Conservation (phyloP, 2,329 filamentous ascomycete species). For the Ceratocystis cacaofunesta region DNA sequence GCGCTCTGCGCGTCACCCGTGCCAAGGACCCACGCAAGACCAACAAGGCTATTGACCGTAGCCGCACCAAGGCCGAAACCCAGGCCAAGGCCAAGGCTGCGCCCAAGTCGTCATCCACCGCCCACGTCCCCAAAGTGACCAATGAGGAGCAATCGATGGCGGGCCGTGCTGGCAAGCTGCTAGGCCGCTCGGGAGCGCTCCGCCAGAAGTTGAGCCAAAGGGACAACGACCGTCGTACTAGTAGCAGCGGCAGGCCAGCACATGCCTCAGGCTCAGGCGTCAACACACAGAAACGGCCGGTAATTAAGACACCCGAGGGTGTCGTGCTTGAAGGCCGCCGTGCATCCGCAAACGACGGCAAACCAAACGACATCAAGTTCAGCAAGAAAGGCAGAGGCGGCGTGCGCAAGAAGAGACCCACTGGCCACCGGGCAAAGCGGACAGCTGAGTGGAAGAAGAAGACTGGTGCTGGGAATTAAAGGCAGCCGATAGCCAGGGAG, state of each 20-base stretch:
- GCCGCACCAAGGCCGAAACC: conserved; percentile 20
- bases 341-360: conserved; percentile 51
- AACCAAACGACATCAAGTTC: conserved; percentile 45
- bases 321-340: conserved; percentile 73
- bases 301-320: conserved; percentile 45
- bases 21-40: conserved; percentile 61
- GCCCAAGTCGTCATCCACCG: conserved; percentile 28
- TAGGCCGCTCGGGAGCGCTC: conserved; percentile 52
- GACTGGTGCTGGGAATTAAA: conserved; percentile 11
- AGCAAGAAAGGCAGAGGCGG: conserved; percentile 37
- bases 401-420: conserved; percentile 27
- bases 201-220: conserved; percentile 26
- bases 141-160: conserved; percentile 54
- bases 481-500: neutral
- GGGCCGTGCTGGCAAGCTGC: conserved; percentile 58
- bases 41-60: conserved; percentile 35
- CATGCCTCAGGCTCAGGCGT: conserved; percentile 17
- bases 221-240: conserved; percentile 21
- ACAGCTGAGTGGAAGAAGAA: conserved; percentile 34
- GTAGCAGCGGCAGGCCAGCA: conserved; percentile 11
- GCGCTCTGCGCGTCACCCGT: conserved; percentile 69
- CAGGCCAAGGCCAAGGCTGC: conserved; percentile 26
- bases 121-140: conserved; percentile 56
- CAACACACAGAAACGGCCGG: conserved; percentile 18
- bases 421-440: conserved; percentile 27